Conservation (phyloP, 768 basidiomycete genomes). For the Tylopilus felleus region DNA sequence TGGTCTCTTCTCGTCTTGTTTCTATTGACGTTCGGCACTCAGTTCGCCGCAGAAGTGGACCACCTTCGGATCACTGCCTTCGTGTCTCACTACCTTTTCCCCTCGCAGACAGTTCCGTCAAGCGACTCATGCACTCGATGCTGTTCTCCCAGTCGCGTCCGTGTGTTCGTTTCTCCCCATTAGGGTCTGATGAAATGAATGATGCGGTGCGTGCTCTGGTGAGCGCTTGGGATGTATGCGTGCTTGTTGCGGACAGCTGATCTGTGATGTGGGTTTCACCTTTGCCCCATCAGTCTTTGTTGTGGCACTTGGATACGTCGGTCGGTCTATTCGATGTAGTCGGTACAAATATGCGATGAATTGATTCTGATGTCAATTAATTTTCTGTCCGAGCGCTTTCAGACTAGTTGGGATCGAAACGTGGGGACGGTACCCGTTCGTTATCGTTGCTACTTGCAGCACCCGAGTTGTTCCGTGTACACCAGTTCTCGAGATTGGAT, state of each 20-base stretch:
- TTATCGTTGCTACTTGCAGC: not conserved
- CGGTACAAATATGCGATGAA: conserved; percentile 6
- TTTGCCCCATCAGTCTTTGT: not conserved
- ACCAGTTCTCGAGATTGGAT: not conserved
- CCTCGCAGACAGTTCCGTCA: conserved; percentile 2
- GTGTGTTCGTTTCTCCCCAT: conserved; percentile 42
- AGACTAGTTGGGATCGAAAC: too few species aligned
- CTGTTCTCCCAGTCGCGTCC: conserved; percentile 19
- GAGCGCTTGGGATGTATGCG: conserved; percentile 39
- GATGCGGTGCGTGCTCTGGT: conserved; percentile 33
- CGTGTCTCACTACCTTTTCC: not conserved
- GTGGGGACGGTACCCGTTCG: too few species aligned
- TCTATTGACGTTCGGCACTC: conserved; percentile 1
- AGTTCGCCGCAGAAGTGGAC: not conserved
- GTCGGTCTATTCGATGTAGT: conserved; percentile 14
- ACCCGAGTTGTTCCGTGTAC: not conserved
- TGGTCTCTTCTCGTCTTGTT: conserved; percentile 14
- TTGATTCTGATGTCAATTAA: conserved; percentile 9
- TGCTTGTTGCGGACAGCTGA: not conserved
- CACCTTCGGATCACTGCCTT: not conserved
- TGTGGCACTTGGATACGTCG: conserved; percentile 3
- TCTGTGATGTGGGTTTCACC: not conserved
- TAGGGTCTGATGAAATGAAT: conserved; percentile 45
- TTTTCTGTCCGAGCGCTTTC: too few species aligned
- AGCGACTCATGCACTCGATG: conserved; percentile 17